These are phyloP conservation scores for Phytophthora capsici DNA, from an alignment of 352 stramenopile genomes.

Conservation along the genomic window DNA sequence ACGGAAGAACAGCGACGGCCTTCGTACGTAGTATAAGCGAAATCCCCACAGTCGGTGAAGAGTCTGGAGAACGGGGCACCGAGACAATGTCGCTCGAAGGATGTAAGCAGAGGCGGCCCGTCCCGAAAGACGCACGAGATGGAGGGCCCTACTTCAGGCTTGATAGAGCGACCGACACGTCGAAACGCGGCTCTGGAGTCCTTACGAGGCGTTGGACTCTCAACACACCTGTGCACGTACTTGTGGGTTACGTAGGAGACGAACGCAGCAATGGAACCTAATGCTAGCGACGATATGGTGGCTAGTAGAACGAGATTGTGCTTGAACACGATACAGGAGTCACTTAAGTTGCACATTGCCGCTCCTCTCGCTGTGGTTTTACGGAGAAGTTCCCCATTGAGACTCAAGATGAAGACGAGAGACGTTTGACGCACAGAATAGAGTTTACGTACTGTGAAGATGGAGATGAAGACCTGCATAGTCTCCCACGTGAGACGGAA, in stretches of 20 bases:
- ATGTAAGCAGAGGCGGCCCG: constrained; percentile 5
- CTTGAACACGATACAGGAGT: constrained; percentile 28
- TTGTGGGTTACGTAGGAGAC: constrained; percentile 9
- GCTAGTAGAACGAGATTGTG: constrained; percentile 16
- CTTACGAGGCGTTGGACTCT: neutral
- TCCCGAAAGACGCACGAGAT: constrained; percentile 8
- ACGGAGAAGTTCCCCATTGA: constrained; percentile 20
- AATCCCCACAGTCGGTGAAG: constrained; percentile 18
- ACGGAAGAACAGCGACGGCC: constrained; percentile 14
- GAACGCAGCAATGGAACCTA: neutral
- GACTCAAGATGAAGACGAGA: constrained; percentile 12
- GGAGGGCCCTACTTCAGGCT: constrained; percentile 1
- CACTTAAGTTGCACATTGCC: constrained; percentile 18
- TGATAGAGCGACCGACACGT: neutral
- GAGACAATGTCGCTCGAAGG: constrained; percentile 26
- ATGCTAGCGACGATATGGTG: neutral
- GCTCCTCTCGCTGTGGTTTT: constrained; percentile 19
- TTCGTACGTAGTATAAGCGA: constrained; percentile 7
- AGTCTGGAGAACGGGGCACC: constrained; percentile 13
- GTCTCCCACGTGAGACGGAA: constrained; percentile 25
- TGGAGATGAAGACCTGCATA: constrained; percentile 17
- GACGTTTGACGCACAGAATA: constrained; percentile 6
- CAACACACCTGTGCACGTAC: neutral
- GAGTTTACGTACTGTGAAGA: neutral
- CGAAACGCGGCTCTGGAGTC: neutral